These are phyloP conservation scores for Musa balbisiana DNA, from an alignment of 202 grass and related monocot species.

Conservation along the genomic window DNA sequence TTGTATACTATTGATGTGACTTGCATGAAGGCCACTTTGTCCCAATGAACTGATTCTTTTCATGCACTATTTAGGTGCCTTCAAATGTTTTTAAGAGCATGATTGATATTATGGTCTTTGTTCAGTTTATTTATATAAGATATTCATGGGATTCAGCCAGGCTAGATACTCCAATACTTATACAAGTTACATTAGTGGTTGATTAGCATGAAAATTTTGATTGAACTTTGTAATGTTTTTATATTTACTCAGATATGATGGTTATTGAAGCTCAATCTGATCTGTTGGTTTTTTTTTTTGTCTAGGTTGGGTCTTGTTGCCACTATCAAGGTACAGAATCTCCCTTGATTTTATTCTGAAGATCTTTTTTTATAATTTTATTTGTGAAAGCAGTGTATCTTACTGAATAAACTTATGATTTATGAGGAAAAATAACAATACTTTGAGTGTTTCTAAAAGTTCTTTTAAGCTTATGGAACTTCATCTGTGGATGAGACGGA, in stretches of 20 bases:
- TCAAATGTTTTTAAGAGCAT: no score
- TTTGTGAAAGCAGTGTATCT: neutral
- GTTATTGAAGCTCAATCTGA: neutral
- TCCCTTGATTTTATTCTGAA: neutral
- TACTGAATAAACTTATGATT: neutral
- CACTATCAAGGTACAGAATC: slow-evolving; percentile 13
- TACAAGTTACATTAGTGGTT: neutral
- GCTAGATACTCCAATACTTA: neutral
- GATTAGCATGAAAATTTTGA: neutral
- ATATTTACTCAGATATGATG: neutral
- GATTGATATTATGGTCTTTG: no score
- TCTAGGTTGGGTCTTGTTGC: slow-evolving; percentile 13
- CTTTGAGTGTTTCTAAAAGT: neutral
- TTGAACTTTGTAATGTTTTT: neutral
- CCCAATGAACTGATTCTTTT: no score
- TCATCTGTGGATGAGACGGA: neutral
- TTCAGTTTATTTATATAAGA: neutral
- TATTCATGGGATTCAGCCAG: neutral
- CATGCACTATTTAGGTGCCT: no score
- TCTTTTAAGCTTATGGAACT: neutral
- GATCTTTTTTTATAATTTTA: neutral
- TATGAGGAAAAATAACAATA: neutral
- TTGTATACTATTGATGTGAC: no score
- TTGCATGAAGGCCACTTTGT: no score
- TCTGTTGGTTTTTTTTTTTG: neutral